These are phyloP conservation scores for Carpediemonas membranifera DNA, from an alignment of 78 protist genomes.

Conservation along the genomic window DNA sequence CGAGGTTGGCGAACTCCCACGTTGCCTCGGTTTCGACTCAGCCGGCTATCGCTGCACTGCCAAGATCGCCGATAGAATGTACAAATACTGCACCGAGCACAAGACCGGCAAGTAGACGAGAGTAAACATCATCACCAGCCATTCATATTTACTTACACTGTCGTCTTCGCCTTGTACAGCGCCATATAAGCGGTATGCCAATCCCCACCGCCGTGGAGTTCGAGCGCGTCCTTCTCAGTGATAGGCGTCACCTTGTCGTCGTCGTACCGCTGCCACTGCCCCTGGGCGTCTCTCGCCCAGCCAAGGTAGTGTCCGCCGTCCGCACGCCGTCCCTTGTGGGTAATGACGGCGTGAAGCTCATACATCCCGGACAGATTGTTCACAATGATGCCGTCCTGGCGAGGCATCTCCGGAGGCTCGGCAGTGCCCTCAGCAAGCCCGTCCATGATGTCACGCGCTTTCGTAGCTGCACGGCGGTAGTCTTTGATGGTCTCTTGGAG, in stretches of 20 bases:
- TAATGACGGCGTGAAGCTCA: conserved; percentile 66
- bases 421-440: conserved; percentile 1
- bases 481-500: neutral
- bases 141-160: too few species aligned
- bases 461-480: neutral
- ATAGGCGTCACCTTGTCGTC: conserved; percentile 57
- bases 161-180: too few species aligned
- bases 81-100: too few species aligned
- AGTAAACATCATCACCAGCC: too few species aligned
- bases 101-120: too few species aligned
- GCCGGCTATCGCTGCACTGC: too few species aligned
- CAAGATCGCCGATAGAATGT: too few species aligned
- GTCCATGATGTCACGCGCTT: neutral
- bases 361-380: conserved; percentile 56
- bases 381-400: too few species aligned
- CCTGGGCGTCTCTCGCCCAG: too few species aligned
- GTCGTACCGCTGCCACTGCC: conserved; percentile 70
- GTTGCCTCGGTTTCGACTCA: too few species aligned
- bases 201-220: conserved; percentile 59
- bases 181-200: conserved; percentile 71
- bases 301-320: conserved; percentile 85
- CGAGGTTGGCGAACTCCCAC: too few species aligned
- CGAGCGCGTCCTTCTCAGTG: conserved; percentile 46
- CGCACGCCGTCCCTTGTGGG: conserved; percentile 78
- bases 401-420: too few species aligned